Percentiles rank a stretch among this genome's conserved stretches.
These are phyloP conservation scores for Colletotrichum sp. DNA, from an alignment of 2,329 filamentous ascomycete species.

Conservation along the genomic window DNA sequence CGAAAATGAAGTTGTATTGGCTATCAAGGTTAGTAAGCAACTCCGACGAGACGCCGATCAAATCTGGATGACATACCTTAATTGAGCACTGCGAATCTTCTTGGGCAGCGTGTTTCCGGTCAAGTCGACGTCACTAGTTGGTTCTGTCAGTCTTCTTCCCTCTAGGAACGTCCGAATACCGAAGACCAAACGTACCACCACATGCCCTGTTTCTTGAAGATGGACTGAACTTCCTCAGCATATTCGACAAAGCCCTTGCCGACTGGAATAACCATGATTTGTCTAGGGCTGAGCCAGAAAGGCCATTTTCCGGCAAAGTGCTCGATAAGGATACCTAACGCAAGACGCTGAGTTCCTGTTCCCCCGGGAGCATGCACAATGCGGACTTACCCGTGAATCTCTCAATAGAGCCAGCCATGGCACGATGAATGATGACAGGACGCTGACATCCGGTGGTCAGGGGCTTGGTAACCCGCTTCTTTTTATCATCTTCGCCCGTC, in stretches of 20 bases:
- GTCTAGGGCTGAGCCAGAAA: slow-evolving; percentile 86
- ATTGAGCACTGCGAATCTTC: slow-evolving; percentile 84
- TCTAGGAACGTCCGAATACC: not conserved
- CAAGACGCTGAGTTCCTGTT: not conserved
- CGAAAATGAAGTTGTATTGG: slow-evolving; percentile 34
- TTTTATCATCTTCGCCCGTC: slow-evolving; percentile 48
- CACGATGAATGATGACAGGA: slow-evolving; percentile 87
- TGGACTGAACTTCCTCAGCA: slow-evolving; percentile 73
- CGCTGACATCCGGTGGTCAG: slow-evolving; percentile 75
- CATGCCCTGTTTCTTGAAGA: slow-evolving; percentile 72
- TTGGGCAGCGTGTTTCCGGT: slow-evolving; percentile 84
- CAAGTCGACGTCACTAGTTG: slow-evolving; percentile 64
- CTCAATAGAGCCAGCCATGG: slow-evolving; percentile 73
- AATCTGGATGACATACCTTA: slow-evolving; percentile 66
- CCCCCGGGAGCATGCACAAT: no score
- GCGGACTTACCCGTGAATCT: slow-evolving; percentile 38
- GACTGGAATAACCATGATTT: slow-evolving; percentile 70
- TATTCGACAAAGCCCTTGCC: slow-evolving; percentile 74
- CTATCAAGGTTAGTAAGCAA: slow-evolving; percentile 23
- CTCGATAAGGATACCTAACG: slow-evolving; percentile 76
- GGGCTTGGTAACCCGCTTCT: slow-evolving; percentile 44
- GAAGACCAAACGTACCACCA: slow-evolving; percentile 51
- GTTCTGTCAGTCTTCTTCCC: not conserved
- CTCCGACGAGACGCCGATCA: not conserved
- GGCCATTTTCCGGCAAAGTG: slow-evolving; percentile 90